Conservation (phyloP, 2,329 filamentous ascomycete genomes). For the Verticillium longisporum region DNA sequence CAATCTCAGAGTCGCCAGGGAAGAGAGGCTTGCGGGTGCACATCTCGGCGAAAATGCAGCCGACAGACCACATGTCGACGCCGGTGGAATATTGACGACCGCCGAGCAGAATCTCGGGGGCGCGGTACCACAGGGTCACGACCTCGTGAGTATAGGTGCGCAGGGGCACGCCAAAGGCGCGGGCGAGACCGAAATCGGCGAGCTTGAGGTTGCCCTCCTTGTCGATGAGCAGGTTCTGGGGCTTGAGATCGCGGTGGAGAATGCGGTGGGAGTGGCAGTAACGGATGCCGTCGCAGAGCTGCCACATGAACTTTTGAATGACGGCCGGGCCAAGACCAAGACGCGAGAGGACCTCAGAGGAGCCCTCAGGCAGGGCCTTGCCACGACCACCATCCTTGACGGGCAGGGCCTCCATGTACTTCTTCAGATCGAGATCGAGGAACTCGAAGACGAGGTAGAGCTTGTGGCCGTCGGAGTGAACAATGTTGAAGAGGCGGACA, state of each 20-base stretch:
- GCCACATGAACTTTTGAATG: conserved; percentile 89
- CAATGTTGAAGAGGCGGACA: conserved; percentile 81
- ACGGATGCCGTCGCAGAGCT: conserved; percentile 74
- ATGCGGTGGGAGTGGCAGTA: conserved; percentile 89
- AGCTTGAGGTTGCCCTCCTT: conserved; percentile 83
- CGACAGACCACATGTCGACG: conserved; percentile 93
- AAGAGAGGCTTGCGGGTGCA: conserved; percentile 89
- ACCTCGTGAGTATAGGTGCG: conserved; percentile 94
- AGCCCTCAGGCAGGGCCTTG: conserved; percentile 76
- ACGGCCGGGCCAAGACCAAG: conserved; percentile 72
- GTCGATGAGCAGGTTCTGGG: conserved; percentile 83
- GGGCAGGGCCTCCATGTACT: conserved; percentile 90
- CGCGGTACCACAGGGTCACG: conserved; percentile 88
- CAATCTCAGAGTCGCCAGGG: conserved; percentile 84
- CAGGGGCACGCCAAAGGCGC: conserved; percentile 85
- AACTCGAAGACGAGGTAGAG: conserved; percentile 91
- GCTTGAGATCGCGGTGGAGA: conserved; percentile 83
- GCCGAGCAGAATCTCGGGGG: conserved; percentile 84
- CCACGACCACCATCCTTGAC: conserved; percentile 78
- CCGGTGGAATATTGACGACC: conserved; percentile 90
- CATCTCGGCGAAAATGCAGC: conserved; percentile 95
- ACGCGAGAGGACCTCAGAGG: conserved; percentile 53
- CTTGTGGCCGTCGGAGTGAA: conserved; percentile 91
- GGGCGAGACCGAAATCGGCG: conserved; percentile 82
- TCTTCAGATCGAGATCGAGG: conserved; percentile 86